Percentiles rank a stretch among this genome's conserved stretches.
Conservation (phyloP, 179 eudicot species). For the Silene noctiflora region DNA sequence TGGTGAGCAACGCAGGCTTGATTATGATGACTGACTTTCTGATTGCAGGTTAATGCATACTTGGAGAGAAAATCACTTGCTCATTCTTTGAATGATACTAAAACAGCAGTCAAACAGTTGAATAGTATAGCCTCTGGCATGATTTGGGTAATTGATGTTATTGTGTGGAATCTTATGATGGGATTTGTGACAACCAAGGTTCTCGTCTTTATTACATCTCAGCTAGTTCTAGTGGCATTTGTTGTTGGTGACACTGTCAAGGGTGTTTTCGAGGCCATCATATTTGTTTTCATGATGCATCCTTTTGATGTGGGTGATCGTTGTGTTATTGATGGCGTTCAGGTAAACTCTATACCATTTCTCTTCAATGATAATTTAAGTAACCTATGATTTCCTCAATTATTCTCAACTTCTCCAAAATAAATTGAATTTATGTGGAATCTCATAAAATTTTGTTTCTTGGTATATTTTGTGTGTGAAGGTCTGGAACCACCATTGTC, state of each 20-base stretch:
- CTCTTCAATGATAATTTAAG: not conserved
- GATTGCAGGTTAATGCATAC: slow-evolving; percentile 64
- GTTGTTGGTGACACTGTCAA: slow-evolving; percentile 60
- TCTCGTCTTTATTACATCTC: slow-evolving; percentile 66
- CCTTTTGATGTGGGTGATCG: slow-evolving; percentile 83
- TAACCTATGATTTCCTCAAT: not conserved
- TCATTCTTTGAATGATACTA: slow-evolving; percentile 65
- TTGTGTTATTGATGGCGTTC: slow-evolving; percentile 76
- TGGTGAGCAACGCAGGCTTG: not conserved
- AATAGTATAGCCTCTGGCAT: slow-evolving; percentile 47
- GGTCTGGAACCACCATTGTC: no score
- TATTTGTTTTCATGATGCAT: slow-evolving; percentile 63
- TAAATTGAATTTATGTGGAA: not conserved
- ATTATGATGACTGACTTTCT: not conserved
- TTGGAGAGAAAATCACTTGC: slow-evolving; percentile 62
- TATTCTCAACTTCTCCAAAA: not conserved
- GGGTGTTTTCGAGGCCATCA: slow-evolving; percentile 57
- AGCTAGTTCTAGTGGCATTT: slow-evolving; percentile 56
- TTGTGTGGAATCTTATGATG: slow-evolving; percentile 70
- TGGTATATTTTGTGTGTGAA: not conserved
- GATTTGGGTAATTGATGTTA: slow-evolving; percentile 32
- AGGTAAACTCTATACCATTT: slow-evolving; percentile 38
- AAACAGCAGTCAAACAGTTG: slow-evolving; percentile 66
- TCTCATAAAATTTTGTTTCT: not conserved
- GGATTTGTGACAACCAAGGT: slow-evolving; percentile 57